Conservation (phyloP, 768 basidiomycete species). For the Lactarius tabidus region DNA sequence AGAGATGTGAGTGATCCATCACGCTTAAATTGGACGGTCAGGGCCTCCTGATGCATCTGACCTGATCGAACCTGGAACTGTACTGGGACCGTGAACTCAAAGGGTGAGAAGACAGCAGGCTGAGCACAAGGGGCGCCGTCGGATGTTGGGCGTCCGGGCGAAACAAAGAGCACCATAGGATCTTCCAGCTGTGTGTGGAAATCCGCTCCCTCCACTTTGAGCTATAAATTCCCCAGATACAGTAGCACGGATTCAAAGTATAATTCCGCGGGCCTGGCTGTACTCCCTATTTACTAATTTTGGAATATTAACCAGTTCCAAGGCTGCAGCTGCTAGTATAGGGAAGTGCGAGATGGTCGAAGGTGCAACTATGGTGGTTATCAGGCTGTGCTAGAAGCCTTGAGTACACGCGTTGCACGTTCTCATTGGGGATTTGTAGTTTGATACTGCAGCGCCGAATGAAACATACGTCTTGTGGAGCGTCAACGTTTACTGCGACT, state of each 20-base stretch:
- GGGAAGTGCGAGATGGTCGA: too few species aligned
- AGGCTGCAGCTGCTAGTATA: too few species aligned
- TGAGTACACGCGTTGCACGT: neutral
- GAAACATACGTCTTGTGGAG: neutral
- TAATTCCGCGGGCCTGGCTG: neutral
- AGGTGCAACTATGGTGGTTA: neutral
- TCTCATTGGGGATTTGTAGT: neutral
- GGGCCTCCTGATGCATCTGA: neutral
- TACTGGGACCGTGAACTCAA: too few species aligned
- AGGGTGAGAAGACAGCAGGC: neutral
- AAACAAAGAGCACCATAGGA: neutral
- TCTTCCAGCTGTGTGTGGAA: too few species aligned
- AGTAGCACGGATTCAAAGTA: neutral
- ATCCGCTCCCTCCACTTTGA: neutral
- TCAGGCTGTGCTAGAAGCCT: neutral
- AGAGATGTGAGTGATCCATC: neutral
- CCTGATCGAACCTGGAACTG: neutral
- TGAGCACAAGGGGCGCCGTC: neutral
- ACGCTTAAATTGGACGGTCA: neutral
- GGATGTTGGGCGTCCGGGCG: neutral
- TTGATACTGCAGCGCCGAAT: neutral
- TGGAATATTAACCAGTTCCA: neutral
- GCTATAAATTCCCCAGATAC: neutral
- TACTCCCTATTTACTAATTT: neutral
- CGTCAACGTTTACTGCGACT: too few species aligned